A percentile compares a stretch with the other conserved stretches of the same genome.
Evolutionary conservation across 306 rosid species (phyloP).

Genomic region (Acmispon strigosus): DNA sequence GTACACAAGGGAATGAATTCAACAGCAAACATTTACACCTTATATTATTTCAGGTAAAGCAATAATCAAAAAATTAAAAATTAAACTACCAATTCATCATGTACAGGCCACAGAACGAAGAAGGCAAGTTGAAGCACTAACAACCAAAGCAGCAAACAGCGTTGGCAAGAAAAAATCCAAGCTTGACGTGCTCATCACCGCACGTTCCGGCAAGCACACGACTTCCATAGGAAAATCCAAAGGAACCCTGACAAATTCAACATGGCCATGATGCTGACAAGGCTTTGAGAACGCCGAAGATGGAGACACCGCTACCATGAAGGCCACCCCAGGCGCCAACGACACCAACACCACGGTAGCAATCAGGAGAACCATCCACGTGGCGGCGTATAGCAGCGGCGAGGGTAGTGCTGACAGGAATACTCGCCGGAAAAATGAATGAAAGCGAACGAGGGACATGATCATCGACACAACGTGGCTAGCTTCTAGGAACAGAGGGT

Average conservation of each 20-base stretch:
- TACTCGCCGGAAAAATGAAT: conserved; percentile 21
- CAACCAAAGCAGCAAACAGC: conserved; percentile 59
- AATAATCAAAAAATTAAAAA: neutral
- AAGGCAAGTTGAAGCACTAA: conserved; percentile 48
- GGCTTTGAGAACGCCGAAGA: conserved; percentile 37
- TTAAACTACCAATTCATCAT: neutral
- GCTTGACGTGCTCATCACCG: conserved; percentile 36
- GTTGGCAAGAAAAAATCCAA: conserved; percentile 70
- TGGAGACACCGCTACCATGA: conserved; percentile 36
- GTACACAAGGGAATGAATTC: no score
- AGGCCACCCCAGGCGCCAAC: conserved; percentile 43
- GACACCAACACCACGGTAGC: conserved; percentile 43
- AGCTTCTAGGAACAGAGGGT: no score
- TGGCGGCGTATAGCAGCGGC: conserved; percentile 16
- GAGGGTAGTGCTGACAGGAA: neutral
- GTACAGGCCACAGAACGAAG: conserved; percentile 37
- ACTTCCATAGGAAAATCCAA: conserved; percentile 51
- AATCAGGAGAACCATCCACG: conserved; percentile 44
- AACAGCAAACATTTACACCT: no score
- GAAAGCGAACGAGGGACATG: conserved; percentile 35
- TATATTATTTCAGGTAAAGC: no score
- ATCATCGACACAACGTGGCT: neutral
- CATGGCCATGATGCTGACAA: neutral
- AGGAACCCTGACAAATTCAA: conserved; percentile 44
- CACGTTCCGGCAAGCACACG: conserved; percentile 48